phyloP scores from a whole-genome alignment of 768 basidiomycete genomes.

The Lactarius sanguifluus region DNA sequence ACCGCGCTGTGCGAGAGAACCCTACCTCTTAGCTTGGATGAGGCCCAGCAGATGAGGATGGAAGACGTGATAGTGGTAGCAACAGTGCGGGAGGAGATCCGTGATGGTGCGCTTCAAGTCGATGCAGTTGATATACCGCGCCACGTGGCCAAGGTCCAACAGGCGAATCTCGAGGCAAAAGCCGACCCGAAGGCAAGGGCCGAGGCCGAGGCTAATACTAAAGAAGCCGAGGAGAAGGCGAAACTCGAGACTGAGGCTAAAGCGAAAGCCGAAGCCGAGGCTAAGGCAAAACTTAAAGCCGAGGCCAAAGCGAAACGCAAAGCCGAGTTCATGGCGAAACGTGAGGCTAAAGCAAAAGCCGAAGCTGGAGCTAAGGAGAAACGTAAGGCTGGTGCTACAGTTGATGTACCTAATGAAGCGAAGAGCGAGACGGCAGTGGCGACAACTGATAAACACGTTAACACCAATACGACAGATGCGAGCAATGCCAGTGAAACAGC shows the following conservation, averaged over 20 bases:
- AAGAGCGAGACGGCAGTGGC: neutral
- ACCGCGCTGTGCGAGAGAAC: slow-evolving; percentile 6
- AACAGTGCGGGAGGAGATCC: slow-evolving; percentile 11
- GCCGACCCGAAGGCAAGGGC: too few relatives aligned
- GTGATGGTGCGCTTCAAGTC: neutral
- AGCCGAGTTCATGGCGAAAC: neutral
- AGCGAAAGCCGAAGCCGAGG: too few relatives aligned
- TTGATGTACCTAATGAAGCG: neutral
- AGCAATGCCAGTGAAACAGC: neutral
- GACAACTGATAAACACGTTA: neutral
- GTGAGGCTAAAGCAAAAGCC: neutral
- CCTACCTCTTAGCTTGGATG: neutral
- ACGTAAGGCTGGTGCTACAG: neutral
- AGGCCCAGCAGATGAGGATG: neutral
- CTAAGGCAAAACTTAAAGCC: too few relatives aligned
- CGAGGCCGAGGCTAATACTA: too few relatives aligned
- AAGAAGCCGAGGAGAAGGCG: too few relatives aligned
- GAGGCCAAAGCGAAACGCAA: too few relatives aligned
- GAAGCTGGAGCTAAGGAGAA: neutral
- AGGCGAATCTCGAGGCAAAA: too few relatives aligned
- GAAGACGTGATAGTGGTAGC: neutral
- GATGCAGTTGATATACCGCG: neutral
- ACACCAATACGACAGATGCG: neutral
- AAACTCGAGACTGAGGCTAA: too few relatives aligned
- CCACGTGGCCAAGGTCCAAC: neutral